phyloP scores from a whole-genome alignment of 2,329 filamentous ascomycete species.

The Akanthomyces dipterigenus region DNA sequence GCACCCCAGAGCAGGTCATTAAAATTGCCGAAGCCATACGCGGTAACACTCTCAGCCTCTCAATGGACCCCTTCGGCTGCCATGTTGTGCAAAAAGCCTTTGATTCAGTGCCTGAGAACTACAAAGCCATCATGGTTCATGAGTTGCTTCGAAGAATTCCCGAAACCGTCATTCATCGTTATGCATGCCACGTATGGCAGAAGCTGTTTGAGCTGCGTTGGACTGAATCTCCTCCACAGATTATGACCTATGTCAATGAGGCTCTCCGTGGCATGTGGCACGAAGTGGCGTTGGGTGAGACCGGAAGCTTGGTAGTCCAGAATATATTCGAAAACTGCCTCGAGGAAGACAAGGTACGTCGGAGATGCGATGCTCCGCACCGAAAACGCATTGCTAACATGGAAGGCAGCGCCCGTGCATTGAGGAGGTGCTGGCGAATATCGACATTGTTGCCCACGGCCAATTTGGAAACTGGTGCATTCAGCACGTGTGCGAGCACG shows the following conservation, averaged over 20 bases:
- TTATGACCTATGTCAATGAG: conserved; percentile 98
- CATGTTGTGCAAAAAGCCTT: conserved; percentile 99
- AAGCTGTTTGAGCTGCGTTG: conserved; percentile 97
- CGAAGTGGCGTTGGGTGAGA: conserved; percentile 93
- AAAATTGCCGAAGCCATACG: conserved; percentile 92
- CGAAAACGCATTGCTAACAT: conserved; percentile 12
- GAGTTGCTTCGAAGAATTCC: conserved; percentile 91
- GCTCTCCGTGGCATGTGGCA: conserved; percentile 96
- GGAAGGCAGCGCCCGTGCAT: conserved; percentile 76
- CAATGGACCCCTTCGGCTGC: conserved; percentile 98
- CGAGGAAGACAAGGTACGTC: conserved; percentile 87
- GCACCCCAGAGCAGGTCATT: conserved; percentile 87
- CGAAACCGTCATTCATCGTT: conserved; percentile 96
- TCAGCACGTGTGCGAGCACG: conserved; percentile 97
- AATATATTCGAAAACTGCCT: conserved; percentile 99
- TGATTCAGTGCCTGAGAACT: conserved; percentile 93
- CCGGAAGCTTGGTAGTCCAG: conserved; percentile 94
- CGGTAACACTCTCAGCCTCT: conserved; percentile 86
- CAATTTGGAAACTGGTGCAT: conserved; percentile 99
- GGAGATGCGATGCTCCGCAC: too few species aligned
- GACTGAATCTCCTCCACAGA: conserved; percentile 89
- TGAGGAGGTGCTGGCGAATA: conserved; percentile 89
- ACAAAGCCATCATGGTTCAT: conserved; percentile 98
- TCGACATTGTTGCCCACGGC: conserved; percentile 92
- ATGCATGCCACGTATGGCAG: conserved; percentile 99